phyloP scores from a whole-genome alignment of 805 yeast species.

The Wickerhamiella nectarea region DNA sequence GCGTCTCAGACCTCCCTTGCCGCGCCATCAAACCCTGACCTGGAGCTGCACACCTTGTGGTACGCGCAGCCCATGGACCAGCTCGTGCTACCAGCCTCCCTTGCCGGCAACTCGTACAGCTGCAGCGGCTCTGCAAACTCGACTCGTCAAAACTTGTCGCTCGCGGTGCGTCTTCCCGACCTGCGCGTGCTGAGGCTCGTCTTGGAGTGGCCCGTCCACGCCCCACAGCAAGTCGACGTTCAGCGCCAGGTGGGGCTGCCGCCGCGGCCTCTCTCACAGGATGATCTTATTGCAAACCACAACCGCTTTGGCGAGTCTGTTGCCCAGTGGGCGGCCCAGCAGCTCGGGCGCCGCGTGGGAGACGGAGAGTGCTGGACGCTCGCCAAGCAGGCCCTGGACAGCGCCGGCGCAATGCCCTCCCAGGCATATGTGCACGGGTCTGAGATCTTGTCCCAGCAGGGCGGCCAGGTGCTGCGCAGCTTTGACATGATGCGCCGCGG shows the following conservation, averaged over 20 bases:
- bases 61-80: slow-evolving; percentile 14
- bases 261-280: slow-evolving; percentile 26
- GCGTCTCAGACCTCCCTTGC: neutral
- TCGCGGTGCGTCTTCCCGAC: slow-evolving; percentile 24
- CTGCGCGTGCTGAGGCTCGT: slow-evolving; percentile 23
- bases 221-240: slow-evolving; percentile 29
- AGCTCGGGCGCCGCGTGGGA: slow-evolving; percentile 25
- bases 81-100: slow-evolving; percentile 8
- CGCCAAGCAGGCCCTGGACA: slow-evolving; percentile 25
- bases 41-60: slow-evolving; percentile 21
- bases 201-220: slow-evolving; percentile 23
- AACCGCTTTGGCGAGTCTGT: slow-evolving; percentile 23
- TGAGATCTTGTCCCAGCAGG: slow-evolving; percentile 17
- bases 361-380: slow-evolving; percentile 32
- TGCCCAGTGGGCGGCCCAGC: slow-evolving; percentile 26
- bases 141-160: slow-evolving; percentile 13
- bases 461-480: slow-evolving; percentile 10
- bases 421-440: slow-evolving; percentile 24
- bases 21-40: too few species aligned
- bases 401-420: slow-evolving; percentile 21
- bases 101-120: slow-evolving; percentile 20
- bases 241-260: slow-evolving; percentile 29
- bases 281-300: slow-evolving; percentile 20
- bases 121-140: slow-evolving; percentile 16
- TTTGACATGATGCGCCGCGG: slow-evolving; percentile 25